Base-by-base conservation (phyloP, 2,329 filamentous ascomycete species). In the Talaromyces sp. region DNA sequence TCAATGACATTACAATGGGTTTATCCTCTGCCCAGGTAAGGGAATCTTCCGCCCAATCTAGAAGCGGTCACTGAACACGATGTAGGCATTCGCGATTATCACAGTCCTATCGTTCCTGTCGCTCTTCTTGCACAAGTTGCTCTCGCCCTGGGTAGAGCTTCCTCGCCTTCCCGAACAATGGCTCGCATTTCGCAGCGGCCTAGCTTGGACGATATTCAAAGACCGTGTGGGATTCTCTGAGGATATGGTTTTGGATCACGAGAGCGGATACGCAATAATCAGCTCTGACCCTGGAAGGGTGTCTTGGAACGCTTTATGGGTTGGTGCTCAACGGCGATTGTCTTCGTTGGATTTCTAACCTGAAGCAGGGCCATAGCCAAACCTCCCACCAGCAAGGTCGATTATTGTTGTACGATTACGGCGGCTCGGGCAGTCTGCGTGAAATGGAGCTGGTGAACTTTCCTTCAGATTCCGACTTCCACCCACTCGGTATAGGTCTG, bases 391-490 rank as follows among this genome's bases (percentile, higher is more conserved):
- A 64, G 11, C 62, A 62, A 38, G 68, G 67, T 10, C 53, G 54
- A 25, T 58, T 69, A 36, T 51, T 66, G 13, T 47, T 69, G 10
- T 69, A 68, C 54, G 54, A 68, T 51, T 69, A 69, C 58, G 67
- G 67, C 17, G 47, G 56, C 11, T 45, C 65, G 1, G 64, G 67
- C 25, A 59, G 31, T 34, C 47, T 68, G 5, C 65, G 61, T 7
- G 58, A 68, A 51, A 34, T 69, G 19, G 17, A 66, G 15, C 40
- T 69, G 17, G 49, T 63, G 3, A 66, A 61, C 5, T 65, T 68
- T 43, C 64, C 61, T 25, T 2, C 27, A 0, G n/a, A 1, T 25
- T 63, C 27, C 7, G 56, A 63, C 27, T 66, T 69, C 31, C 67
- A 66, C 43, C 68, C 68, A 31, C 59, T 68, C 45, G 67, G 68